These are phyloP conservation scores for Olyra latifolia DNA, from an alignment of 176 grass and related monocot genomes.

Conservation along the genomic window DNA sequence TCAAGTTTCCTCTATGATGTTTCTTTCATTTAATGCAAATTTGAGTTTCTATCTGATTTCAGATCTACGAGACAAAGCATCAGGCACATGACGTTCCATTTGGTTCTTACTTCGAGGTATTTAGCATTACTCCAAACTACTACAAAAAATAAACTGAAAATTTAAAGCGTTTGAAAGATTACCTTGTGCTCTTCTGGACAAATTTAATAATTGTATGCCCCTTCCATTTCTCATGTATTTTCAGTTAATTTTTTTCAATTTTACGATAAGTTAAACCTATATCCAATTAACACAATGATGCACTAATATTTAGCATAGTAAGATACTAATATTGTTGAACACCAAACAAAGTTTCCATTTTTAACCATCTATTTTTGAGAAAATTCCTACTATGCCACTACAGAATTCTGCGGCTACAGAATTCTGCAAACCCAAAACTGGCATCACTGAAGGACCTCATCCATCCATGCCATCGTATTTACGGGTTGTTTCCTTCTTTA, in stretches of 20 bases:
- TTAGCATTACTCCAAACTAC: conserved; percentile 7
- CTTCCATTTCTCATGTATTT: neutral
- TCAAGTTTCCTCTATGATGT: conserved; percentile 10
- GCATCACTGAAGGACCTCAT: too few species aligned
- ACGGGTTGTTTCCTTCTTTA: too few species aligned
- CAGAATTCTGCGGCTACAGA: too few species aligned
- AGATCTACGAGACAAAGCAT: conserved; percentile 92
- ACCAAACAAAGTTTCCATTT: conserved; percentile 1
- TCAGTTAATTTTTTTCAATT: neutral
- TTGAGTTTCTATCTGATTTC: conserved; percentile 39
- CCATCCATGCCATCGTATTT: too few species aligned
- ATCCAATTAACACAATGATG: conserved; percentile 1
- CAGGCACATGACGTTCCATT: conserved; percentile 98
- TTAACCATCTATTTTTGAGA: conserved; percentile 28
- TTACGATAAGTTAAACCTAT: conserved; percentile 2
- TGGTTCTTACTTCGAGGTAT: conserved; percentile 98
- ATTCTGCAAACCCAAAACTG: too few species aligned
- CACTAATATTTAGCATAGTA: conserved; percentile 4
- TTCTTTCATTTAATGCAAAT: conserved; percentile 4
- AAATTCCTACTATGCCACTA: too few species aligned
- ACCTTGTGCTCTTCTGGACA: neutral
- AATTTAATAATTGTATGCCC: conserved; percentile 27
- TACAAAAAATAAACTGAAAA: conserved; percentile 1
- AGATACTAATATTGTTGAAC: neutral
- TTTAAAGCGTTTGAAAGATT: conserved; percentile 24